phyloP scores from a whole-genome alignment of 78 protist species.

The Guillardia theta region DNA sequence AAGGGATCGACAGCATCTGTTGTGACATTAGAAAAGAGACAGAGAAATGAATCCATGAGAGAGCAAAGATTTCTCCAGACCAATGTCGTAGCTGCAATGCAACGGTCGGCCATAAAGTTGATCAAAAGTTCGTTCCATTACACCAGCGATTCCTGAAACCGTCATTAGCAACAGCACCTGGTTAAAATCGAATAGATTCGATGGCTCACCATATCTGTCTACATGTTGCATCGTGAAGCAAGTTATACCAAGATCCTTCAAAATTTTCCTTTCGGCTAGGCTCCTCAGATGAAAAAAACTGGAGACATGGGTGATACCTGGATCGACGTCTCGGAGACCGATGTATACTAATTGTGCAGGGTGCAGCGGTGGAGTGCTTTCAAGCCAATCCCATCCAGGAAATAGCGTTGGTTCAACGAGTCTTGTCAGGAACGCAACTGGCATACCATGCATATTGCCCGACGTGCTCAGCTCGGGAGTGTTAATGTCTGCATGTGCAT shows the following conservation, averaged over 20 bases:
- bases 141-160: neutral
- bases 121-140: neutral
- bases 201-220: neutral
- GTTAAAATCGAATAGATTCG: neutral
- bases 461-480: neutral
- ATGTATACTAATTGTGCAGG: neutral
- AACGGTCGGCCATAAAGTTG: neutral
- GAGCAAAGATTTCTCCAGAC: neutral
- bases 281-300: too few species aligned
- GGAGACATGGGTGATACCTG: too few species aligned
- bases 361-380: neutral
- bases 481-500: slow-evolving; percentile 68
- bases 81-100: slow-evolving; percentile 20
- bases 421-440: slow-evolving; percentile 27
- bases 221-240: slow-evolving; percentile 11
- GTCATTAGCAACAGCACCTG: neutral
- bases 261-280: neutral
- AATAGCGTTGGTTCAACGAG: neutral
- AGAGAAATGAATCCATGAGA: neutral
- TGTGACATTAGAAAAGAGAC: neutral
- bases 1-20: slow-evolving; percentile 6
- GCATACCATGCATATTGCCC: slow-evolving; percentile 67
- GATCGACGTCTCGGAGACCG: neutral
- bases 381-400: neutral
- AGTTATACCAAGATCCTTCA: neutral